Evolutionary conservation across 129 eudicot genomes (phyloP).

Genomic region (Pulicaria dysenterica): DNA sequence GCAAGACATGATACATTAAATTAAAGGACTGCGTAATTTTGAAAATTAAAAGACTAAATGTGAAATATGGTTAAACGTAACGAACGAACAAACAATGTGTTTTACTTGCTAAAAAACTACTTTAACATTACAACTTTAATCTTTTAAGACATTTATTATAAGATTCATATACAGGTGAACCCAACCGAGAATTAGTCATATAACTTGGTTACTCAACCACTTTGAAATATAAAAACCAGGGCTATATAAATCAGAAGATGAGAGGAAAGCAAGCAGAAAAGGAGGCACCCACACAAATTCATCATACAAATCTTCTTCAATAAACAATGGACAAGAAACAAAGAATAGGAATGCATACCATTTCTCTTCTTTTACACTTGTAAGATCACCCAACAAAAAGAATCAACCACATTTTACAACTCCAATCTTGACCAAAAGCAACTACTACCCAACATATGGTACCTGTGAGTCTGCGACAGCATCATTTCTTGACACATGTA

Average conservation of each 20-base stretch:
- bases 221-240: neutral
- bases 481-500: neutral
- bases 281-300: neutral
- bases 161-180: too few relatives aligned
- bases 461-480: neutral
- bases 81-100: too few relatives aligned
- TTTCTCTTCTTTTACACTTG: slow-evolving; percentile 26
- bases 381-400: slow-evolving; percentile 22
- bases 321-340: slow-evolving; percentile 13
- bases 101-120: too few relatives aligned
- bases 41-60: too few relatives aligned
- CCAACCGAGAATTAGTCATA: too few relatives aligned
- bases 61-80: too few relatives aligned
- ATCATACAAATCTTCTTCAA: slow-evolving; percentile 24
- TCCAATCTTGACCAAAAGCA: slow-evolving; percentile 21
- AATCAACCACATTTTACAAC: slow-evolving; percentile 26
- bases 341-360: slow-evolving; percentile 27
- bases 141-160: too few relatives aligned
- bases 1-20: too few relatives aligned
- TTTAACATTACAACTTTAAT: too few relatives aligned
- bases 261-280: neutral
- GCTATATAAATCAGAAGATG: too few relatives aligned
- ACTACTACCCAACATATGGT: slow-evolving; percentile 16
- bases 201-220: too few relatives aligned
- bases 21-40: too few relatives aligned